These are phyloP conservation scores for Fraxinus latifolia DNA, from an alignment of 305 asterid genomes.

Conservation along the genomic window DNA sequence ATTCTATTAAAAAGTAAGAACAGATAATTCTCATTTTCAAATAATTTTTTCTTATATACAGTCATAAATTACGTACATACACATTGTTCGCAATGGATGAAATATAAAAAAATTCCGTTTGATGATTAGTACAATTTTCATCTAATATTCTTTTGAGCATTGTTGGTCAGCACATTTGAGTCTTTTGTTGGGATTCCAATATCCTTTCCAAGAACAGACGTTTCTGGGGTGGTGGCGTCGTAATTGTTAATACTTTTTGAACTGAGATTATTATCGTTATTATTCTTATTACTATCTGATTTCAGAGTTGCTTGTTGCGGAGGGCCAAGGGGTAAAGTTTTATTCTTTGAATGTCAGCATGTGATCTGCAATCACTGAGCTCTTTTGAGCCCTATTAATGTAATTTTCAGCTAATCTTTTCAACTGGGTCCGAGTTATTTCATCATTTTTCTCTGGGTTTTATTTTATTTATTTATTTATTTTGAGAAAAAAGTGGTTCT, in stretches of 20 bases:
- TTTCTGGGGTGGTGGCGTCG: slow-evolving; percentile 29
- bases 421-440: slow-evolving; percentile 33
- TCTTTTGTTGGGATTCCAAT: slow-evolving; percentile 37
- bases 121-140: background rate
- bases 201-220: slow-evolving; percentile 35
- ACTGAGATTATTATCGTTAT: slow-evolving; percentile 13
- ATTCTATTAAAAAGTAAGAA: slow-evolving; percentile 31
- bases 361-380: slow-evolving; percentile 43
- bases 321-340: slow-evolving; percentile 24
- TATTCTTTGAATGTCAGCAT: slow-evolving; percentile 37
- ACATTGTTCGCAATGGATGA: background rate
- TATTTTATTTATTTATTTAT: slow-evolving; percentile 10
- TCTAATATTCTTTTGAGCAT: slow-evolving; percentile 24
- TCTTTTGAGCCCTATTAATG: slow-evolving; percentile 28
- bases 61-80: background rate
- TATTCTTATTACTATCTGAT: slow-evolving; percentile 22
- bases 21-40: slow-evolving; percentile 28
- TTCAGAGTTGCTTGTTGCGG: slow-evolving; percentile 32
- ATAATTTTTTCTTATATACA: slow-evolving; percentile 10
- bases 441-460: slow-evolving; percentile 21
- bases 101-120: slow-evolving; percentile 3
- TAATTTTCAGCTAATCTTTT: slow-evolving; percentile 27
- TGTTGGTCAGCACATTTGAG: slow-evolving; percentile 45
- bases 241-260: slow-evolving; percentile 15
- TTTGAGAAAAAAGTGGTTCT: slow-evolving; percentile 8